Percentiles rank a stretch among this genome's conserved stretches.
Evolutionary conservation across 352 stramenopile genomes (phyloP).

Genomic region (Stephanocyclus meneghinianus): DNA sequence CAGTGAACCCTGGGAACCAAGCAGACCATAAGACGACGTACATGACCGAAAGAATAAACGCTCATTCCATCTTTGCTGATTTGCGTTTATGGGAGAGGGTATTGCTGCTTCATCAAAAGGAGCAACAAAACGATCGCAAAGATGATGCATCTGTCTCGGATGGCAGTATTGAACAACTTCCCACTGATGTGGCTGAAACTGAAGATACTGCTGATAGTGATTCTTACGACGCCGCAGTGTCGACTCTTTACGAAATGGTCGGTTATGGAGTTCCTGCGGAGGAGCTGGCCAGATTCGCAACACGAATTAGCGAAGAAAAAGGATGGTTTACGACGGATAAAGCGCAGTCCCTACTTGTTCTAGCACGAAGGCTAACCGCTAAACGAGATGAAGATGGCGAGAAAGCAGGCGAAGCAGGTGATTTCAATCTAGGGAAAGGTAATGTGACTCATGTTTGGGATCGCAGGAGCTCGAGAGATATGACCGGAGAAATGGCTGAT

Average conservation of each 20-base stretch:
- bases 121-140: constrained; percentile 51
- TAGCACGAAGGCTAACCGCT: constrained; percentile 67
- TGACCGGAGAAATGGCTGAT: constrained; percentile 21
- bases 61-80: constrained; percentile 80
- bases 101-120: constrained; percentile 68
- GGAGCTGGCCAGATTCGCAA: constrained; percentile 77
- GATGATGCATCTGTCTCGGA: constrained; percentile 27
- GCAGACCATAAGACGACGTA: constrained; percentile 59
- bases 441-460: background rate
- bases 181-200: constrained; percentile 44
- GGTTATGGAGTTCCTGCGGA: constrained; percentile 77
- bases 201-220: constrained; percentile 46
- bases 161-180: constrained; percentile 13
- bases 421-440: constrained; percentile 14
- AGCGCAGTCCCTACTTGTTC: constrained; percentile 71
- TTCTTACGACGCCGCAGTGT: constrained; percentile 71
- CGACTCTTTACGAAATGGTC: constrained; percentile 84
- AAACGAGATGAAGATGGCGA: constrained; percentile 69
- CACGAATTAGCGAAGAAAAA: constrained; percentile 68
- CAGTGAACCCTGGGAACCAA: background rate
- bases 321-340: constrained; percentile 80
- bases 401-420: constrained; percentile 42
- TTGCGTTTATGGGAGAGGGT: constrained; percentile 76
- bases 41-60: constrained; percentile 76
- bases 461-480: constrained; percentile 15